A percentile compares a stretch with the other conserved stretches of the same genome.
Conservation (phyloP, 208 protist genomes). For the Herpetomonas muscarum region DNA sequence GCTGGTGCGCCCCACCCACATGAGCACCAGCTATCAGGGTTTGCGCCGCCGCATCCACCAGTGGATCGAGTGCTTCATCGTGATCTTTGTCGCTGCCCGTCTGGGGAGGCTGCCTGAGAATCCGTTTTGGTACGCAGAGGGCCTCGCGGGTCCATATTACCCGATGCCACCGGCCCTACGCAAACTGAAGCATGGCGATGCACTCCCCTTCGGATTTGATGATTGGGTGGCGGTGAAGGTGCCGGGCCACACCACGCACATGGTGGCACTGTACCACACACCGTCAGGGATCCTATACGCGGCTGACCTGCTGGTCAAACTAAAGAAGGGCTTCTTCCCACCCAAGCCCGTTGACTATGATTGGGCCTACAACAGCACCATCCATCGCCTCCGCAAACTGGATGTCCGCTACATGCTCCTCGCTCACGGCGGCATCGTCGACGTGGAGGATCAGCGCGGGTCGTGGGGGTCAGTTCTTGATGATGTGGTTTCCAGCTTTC, state of each 20-base stretch:
- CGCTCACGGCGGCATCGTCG: conserved; percentile 39
- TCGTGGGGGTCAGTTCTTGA: conserved; percentile 39
- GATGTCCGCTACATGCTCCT: conserved; percentile 31
- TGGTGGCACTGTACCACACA: conserved; percentile 46
- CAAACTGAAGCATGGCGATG: conserved; percentile 15
- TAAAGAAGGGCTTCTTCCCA: conserved; percentile 32
- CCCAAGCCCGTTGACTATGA: conserved; percentile 29
- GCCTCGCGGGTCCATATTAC: conserved; percentile 34
- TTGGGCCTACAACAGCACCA: conserved; percentile 30
- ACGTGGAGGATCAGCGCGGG: conserved; percentile 22
- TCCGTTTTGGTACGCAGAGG: conserved; percentile 23
- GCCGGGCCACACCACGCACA: conserved; percentile 52
- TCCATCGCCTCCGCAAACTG: conserved; percentile 30
- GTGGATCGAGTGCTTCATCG: conserved; percentile 28
- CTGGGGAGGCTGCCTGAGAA: conserved; percentile 26
- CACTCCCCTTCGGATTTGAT: conserved; percentile 37
- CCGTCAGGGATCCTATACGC: conserved; percentile 38
- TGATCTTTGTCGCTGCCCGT: conserved; percentile 20
- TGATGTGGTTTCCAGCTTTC: conserved; percentile 13
- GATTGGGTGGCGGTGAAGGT: conserved; percentile 43
- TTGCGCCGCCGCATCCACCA: conserved; percentile 12
- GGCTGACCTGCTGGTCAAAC: conserved; percentile 33
- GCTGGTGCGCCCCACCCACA: conserved; percentile 19
- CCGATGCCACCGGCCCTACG: conserved; percentile 11
- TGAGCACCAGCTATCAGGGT: conserved; percentile 23